A percentile compares a stretch with the other conserved stretches of the same genome.
Conservation (phyloP, 192 early-diverging fungal genomes). For the Gonapodya sp. region DNA sequence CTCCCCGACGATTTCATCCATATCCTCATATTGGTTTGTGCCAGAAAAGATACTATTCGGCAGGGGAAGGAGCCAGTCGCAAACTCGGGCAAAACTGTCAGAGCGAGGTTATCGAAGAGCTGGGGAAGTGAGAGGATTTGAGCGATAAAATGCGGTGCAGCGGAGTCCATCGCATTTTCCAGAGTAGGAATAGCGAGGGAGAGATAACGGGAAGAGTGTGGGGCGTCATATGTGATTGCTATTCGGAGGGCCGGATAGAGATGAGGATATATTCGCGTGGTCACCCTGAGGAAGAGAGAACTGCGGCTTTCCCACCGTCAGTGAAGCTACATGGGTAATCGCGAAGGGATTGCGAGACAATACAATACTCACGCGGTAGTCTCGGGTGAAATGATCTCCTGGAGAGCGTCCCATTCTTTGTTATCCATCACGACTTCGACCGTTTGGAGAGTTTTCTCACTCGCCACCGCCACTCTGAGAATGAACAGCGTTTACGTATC, state of each 20-base stretch:
- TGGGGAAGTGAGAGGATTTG: conserved; percentile 41
- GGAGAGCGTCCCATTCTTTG: neutral
- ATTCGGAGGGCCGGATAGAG: conserved; percentile 19
- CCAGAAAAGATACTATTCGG: neutral
- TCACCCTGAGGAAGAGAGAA: conserved; percentile 19
- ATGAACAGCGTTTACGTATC: too few species aligned
- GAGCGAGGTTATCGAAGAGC: conserved; percentile 34
- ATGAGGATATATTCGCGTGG: conserved; percentile 17
- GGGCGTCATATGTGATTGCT: too few species aligned
- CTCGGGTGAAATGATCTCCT: neutral
- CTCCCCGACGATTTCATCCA: conserved; percentile 15
- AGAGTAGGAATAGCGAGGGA: neutral
- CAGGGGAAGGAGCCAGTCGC: conserved; percentile 27
- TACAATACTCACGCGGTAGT: neutral
- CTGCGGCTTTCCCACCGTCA: too few species aligned
- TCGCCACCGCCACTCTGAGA: neutral
- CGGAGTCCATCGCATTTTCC: neutral
- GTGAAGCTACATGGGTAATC: too few species aligned
- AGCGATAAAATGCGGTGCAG: conserved; percentile 24
- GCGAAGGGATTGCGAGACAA: too few species aligned
- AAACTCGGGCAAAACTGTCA: conserved; percentile 24
- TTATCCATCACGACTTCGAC: neutral
- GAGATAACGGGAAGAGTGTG: too few species aligned
- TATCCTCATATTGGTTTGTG: neutral
- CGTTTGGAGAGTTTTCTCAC: neutral